Percentiles rank a stretch among this genome's conserved stretches.
These are phyloP conservation scores for Phyllosticta capitalensis DNA, from an alignment of 2,329 filamentous ascomycete species.

Conservation along the genomic window DNA sequence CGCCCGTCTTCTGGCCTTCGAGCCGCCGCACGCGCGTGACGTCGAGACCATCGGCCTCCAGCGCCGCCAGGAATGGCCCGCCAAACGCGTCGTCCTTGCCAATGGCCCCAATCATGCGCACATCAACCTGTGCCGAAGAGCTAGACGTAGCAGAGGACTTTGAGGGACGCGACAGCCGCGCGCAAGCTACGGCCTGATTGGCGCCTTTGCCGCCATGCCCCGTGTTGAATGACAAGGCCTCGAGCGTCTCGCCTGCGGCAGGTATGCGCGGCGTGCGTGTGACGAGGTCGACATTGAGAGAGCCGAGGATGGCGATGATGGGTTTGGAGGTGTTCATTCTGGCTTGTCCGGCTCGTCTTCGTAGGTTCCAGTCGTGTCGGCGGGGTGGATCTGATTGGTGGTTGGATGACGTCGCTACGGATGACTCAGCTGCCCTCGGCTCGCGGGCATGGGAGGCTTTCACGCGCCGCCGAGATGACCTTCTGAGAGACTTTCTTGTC, in stretches of 20 bases:
- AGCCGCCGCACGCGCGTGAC: constrained; percentile 30
- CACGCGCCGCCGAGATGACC: too few relatives aligned
- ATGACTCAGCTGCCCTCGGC: neutral
- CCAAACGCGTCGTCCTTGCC: constrained; percentile 36
- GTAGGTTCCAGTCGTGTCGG: neutral
- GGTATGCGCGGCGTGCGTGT: constrained; percentile 80
- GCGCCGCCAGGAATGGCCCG: constrained; percentile 28
- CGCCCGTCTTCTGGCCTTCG: constrained; percentile 36
- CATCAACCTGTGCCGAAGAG: constrained; percentile 26
- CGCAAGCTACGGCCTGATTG: constrained; percentile 87
- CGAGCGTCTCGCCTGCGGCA: constrained; percentile 76
- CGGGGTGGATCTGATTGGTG: neutral
- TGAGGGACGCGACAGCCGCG: constrained; percentile 58
- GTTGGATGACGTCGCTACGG: neutral
- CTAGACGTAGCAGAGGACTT: constrained; percentile 13
- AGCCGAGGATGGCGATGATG: constrained; percentile 75
- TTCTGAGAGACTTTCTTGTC: too few relatives aligned
- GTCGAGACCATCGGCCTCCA: constrained; percentile 37
- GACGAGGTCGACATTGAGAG: constrained; percentile 89
- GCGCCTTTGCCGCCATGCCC: constrained; percentile 89
- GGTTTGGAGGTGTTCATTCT: constrained; percentile 14
- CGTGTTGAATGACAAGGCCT: constrained; percentile 64
- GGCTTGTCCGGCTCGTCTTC: neutral
- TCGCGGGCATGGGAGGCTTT: neutral
- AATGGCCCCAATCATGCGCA: constrained; percentile 42